phyloP scores from a whole-genome alignment of 805 yeast species.

The Saturnispora quitensis region DNA sequence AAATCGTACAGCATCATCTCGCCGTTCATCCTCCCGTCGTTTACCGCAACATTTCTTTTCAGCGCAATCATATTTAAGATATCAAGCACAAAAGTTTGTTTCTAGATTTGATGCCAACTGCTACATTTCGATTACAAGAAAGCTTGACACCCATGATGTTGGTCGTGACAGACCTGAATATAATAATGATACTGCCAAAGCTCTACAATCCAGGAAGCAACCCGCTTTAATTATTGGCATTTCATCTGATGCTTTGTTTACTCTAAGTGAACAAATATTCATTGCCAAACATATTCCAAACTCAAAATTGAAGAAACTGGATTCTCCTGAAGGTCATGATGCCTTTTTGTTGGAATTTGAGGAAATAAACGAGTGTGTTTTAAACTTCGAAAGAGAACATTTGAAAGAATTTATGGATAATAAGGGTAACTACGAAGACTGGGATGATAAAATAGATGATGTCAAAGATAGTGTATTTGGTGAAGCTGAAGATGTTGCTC shows the following conservation, averaged over 20 bases:
- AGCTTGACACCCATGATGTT: constrained; percentile 91
- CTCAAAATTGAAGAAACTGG: constrained; percentile 57
- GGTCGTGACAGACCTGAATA: constrained; percentile 57
- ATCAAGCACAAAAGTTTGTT: constrained; percentile 89
- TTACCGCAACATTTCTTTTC: constrained; percentile 65
- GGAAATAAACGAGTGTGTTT: constrained; percentile 62
- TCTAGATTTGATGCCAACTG: constrained; percentile 93
- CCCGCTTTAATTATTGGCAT: constrained; percentile 87
- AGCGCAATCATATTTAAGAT: constrained; percentile 89
- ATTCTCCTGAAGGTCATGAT: constrained; percentile 96
- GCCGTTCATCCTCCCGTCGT: constrained; percentile 32
- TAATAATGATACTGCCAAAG: constrained; percentile 35
- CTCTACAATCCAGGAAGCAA: constrained; percentile 50
- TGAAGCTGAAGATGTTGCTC: constrained; percentile 92
- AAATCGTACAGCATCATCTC: constrained; percentile 9
- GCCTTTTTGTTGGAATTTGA: constrained; percentile 89
- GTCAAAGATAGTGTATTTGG: constrained; percentile 73
- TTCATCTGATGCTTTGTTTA: constrained; percentile 85
- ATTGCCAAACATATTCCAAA: constrained; percentile 69
- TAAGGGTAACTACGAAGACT: constrained; percentile 38
- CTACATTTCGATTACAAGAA: constrained; percentile 87
- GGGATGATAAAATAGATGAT: constrained; percentile 36
- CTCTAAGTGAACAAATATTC: constrained; percentile 82
- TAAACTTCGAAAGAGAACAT: constrained; percentile 51
- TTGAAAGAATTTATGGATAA: constrained; percentile 51